Conservation (phyloP, 176 grass and related monocot genomes). For the maize (Zea mays) region Zm-B73-REFERENCE-NAM-5.0 NC_050097.1:4391001-4391500, state of each 20-base stretch:
- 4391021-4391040: background rate
- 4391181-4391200: background rate
- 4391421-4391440: too few relatives aligned
- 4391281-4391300: background rate
- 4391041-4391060: background rate
- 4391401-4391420: too few relatives aligned
- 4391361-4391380: background rate
- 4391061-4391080: background rate
- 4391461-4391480: too few relatives aligned
- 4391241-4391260: background rate
- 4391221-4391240: background rate
- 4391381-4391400: background rate
- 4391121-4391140: conserved; percentile 34
- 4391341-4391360: conserved; percentile 22
- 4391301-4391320: background rate
- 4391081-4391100: background rate
- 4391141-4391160: conserved; percentile 11
- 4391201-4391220: background rate
- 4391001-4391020: background rate
- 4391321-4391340: background rate
- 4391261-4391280: background rate
- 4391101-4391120: background rate
- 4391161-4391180: conserved; percentile 12
- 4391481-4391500: too few relatives aligned
- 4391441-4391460: too few relatives aligned